These are phyloP conservation scores for Panellus pusillus DNA, from an alignment of 768 basidiomycete species.

Conservation along the genomic window DNA sequence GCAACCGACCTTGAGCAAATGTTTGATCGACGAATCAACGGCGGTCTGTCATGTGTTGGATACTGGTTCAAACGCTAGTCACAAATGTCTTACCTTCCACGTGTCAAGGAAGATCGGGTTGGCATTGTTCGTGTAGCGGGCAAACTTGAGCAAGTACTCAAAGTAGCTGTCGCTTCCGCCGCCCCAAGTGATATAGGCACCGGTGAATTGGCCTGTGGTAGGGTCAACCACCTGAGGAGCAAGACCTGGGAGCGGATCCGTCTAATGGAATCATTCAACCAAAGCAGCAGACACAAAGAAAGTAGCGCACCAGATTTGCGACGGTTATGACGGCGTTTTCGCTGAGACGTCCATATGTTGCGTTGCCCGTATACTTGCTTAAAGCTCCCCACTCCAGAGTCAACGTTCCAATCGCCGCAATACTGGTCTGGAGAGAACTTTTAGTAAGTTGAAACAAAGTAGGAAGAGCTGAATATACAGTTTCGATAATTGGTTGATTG, in stretches of 20 bases:
- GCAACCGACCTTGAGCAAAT: conserved; percentile 49
- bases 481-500: too few relatives aligned
- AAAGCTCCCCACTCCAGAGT: conserved; percentile 57
- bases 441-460: too few relatives aligned
- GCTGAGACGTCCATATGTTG: conserved; percentile 56
- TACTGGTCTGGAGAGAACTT: conserved; percentile 38
- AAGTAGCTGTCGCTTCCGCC: conserved; percentile 77
- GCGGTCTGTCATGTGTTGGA: conserved; percentile 40
- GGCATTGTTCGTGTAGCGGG: conserved; percentile 66
- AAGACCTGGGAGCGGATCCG: conserved; percentile 43
- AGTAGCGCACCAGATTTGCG: conserved; percentile 37
- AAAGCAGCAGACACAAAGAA: too few relatives aligned
- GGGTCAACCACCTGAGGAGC: conserved; percentile 63
- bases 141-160: conserved; percentile 74
- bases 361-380: conserved; percentile 57
- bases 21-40: conserved; percentile 68
- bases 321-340: conserved; percentile 56
- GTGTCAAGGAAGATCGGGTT: conserved; percentile 63
- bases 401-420: conserved; percentile 58
- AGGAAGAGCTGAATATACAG: too few relatives aligned
- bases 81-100: conserved; percentile 38
- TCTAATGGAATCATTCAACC: background rate
- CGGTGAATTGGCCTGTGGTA: conserved; percentile 44
- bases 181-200: conserved; percentile 64
- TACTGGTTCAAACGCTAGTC: too few relatives aligned